Conservation (phyloP, 352 stramenopile genomes). For the Pythium rhizo-oryzae region DNA sequence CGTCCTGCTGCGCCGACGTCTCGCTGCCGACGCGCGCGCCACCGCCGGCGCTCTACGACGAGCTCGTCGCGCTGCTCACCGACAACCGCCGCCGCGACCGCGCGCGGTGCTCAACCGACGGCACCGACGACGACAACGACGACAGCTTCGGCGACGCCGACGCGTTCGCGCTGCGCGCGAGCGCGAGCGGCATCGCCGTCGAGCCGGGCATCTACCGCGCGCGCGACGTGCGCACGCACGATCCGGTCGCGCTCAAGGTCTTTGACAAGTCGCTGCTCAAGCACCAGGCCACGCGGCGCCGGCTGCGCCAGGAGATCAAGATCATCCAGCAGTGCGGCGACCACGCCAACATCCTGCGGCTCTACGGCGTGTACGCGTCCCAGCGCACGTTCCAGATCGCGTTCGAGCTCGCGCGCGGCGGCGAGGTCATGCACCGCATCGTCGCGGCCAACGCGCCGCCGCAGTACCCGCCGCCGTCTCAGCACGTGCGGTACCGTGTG, state of each 20-base stretch:
- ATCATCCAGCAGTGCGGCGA: constrained; percentile 49
- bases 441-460: not conserved
- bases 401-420: constrained; percentile 73
- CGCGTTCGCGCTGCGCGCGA: not conserved
- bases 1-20: constrained; percentile 51
- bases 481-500: constrained; percentile 26
- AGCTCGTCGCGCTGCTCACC: constrained; percentile 47
- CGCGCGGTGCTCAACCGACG: not conserved
- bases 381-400: constrained; percentile 61
- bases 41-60: constrained; percentile 45
- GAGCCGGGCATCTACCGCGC: constrained; percentile 66
- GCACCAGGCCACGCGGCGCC: constrained; percentile 42
- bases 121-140: constrained; percentile 8
- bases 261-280: constrained; percentile 55
- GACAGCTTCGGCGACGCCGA: not conserved
- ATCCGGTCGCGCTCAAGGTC: constrained; percentile 76
- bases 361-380: constrained; percentile 63
- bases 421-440: constrained; percentile 57
- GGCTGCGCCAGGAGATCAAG: constrained; percentile 73
- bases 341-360: constrained; percentile 66
- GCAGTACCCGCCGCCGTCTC: not conserved
- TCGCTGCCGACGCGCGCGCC: constrained; percentile 18
- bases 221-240: constrained; percentile 53
- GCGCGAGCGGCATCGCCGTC: constrained; percentile 4
- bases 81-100: constrained; percentile 17